A percentile compares a stretch with the other conserved stretches of the same genome.
Evolutionary conservation across 2,329 filamentous ascomycete species (phyloP).

Genomic region (Aspergillus tanneri): DNA sequence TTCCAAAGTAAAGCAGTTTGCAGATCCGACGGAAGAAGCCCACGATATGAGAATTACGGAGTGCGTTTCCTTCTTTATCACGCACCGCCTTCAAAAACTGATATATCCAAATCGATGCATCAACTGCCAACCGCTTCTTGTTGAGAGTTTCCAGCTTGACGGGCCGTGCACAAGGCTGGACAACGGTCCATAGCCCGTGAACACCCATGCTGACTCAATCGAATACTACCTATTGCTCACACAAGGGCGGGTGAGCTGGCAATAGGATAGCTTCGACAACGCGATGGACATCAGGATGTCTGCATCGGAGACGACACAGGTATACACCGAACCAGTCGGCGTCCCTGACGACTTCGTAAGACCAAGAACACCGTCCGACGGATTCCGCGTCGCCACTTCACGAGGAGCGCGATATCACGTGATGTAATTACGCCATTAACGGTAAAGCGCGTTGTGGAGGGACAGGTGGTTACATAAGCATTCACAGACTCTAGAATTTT

Average conservation of each 20-base stretch:
- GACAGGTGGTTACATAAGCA: constrained; percentile 21
- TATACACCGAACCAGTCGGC: not conserved
- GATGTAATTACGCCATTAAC: constrained; percentile 17
- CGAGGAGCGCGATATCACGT: constrained; percentile 26
- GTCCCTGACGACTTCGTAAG: not conserved
- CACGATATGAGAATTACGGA: constrained; percentile 93
- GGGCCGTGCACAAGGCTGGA: constrained; percentile 91
- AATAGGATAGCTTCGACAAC: not conserved
- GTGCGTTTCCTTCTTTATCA: constrained; percentile 94
- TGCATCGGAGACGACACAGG: not conserved
- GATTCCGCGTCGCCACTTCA: constrained; percentile 15
- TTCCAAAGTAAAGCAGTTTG: constrained; percentile 94
- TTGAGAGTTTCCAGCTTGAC: constrained; percentile 96
- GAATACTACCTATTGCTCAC: constrained; percentile 3
- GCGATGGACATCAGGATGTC: not conserved
- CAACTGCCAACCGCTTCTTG: constrained; percentile 91
- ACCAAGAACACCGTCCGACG: not conserved
- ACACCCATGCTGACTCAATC: constrained; percentile 72
- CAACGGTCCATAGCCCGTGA: constrained; percentile 92
- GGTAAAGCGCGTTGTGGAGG: constrained; percentile 13
- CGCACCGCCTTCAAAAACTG: constrained; percentile 98
- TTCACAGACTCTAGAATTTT: constrained; percentile 17
- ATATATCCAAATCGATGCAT: constrained; percentile 99
- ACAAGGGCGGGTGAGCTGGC: constrained; percentile 2
- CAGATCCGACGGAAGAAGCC: constrained; percentile 98